phyloP scores from a whole-genome alignment of 2,329 filamentous ascomycete genomes.

The Sporothrix pseudoabietina region DNA sequence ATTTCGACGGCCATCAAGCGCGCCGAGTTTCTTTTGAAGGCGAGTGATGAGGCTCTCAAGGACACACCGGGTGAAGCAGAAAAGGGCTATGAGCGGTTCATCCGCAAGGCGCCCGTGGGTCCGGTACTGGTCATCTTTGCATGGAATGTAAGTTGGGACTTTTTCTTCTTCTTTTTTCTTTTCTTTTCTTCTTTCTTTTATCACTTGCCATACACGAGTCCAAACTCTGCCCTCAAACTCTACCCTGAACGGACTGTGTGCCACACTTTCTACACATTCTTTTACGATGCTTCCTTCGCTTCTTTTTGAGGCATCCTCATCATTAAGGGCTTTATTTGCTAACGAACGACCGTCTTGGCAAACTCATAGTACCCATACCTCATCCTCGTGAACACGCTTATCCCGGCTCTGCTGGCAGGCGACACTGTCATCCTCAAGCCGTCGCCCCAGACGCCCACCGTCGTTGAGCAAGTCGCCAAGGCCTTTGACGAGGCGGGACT shows the following conservation, averaged over 20 bases:
- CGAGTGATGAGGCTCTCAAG: constrained; percentile 75
- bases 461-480: constrained; percentile 78
- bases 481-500: constrained; percentile 80
- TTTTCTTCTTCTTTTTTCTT: constrained; percentile 1
- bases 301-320: neutral
- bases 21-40: constrained; percentile 81
- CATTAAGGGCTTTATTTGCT: neutral
- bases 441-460: constrained; percentile 90
- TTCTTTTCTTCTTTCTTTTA: neutral
- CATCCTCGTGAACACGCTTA: constrained; percentile 86
- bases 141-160: constrained; percentile 78
- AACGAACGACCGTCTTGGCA: constrained; percentile 14
- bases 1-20: constrained; percentile 82
- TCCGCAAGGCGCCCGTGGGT: constrained; percentile 84
- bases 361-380: constrained; percentile 80
- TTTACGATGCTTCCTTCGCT: neutral
- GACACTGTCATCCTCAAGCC: constrained; percentile 94
- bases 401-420: constrained; percentile 86
- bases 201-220: neutral
- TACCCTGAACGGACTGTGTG: neutral
- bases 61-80: constrained; percentile 82
- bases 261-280: neutral
- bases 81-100: constrained; percentile 85
- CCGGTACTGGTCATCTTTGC: constrained; percentile 88
- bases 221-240: neutral